Evolutionary conservation across 2,329 filamentous ascomycete genomes (phyloP).

Genomic region (Pseudocercospora musae): DNA sequence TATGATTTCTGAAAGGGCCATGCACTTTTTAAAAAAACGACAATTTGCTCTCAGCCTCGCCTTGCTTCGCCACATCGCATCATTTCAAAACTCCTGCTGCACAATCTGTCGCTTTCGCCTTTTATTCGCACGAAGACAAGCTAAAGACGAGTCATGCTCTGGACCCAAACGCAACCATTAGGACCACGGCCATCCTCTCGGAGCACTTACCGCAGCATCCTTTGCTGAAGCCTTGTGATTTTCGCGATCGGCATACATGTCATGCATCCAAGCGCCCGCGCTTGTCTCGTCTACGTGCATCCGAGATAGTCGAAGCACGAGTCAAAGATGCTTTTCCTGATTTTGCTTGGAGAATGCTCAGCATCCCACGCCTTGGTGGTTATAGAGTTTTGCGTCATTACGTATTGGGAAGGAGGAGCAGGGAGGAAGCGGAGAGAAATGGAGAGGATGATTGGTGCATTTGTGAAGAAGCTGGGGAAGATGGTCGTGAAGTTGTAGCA

Average conservation of each 20-base stretch:
- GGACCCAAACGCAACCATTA: not conserved
- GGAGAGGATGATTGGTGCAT: not conserved
- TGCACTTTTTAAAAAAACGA: no score
- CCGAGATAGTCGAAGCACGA: not conserved
- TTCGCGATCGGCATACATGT: not conserved
- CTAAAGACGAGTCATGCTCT: not conserved
- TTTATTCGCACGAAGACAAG: not conserved
- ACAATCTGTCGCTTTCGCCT: not conserved
- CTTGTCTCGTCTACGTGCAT: not conserved
- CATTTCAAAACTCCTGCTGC: not conserved
- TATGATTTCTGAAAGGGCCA: no score
- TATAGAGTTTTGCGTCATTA: not conserved
- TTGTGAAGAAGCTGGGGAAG: not conserved
- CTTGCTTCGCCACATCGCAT: not conserved
- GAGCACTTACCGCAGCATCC: not conserved
- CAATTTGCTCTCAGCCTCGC: not conserved
- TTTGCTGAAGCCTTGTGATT: not conserved
- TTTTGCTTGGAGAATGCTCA: not conserved
- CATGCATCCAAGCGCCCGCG: not conserved
- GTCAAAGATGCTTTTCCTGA: not conserved
- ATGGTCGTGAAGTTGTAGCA: not conserved
- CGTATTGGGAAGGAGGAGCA: not conserved
- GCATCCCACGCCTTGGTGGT: not conserved
- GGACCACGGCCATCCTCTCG: not conserved
- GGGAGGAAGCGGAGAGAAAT: not conserved